These are phyloP conservation scores for Tephrocybe sp. DNA, from an alignment of 768 basidiomycete species.

Conservation along the genomic window DNA sequence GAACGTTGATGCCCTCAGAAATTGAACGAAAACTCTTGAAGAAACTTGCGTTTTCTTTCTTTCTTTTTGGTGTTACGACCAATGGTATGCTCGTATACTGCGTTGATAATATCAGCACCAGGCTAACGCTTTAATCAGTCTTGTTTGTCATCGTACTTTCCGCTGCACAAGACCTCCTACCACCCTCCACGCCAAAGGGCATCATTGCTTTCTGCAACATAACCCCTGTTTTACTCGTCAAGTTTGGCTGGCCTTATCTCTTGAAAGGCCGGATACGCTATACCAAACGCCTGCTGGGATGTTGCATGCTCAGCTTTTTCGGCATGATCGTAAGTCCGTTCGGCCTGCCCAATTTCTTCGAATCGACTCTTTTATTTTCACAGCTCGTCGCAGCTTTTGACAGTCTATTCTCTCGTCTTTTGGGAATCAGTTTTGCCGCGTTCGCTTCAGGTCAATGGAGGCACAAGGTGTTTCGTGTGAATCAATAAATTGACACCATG, in stretches of 20 bases:
- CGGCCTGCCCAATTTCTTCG: too few relatives aligned
- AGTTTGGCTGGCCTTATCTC: slow-evolving; percentile 89
- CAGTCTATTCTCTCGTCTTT: slow-evolving; percentile 58
- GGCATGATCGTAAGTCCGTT: slow-evolving; percentile 86
- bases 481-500: not conserved
- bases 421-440: slow-evolving; percentile 78
- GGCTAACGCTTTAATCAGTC: slow-evolving; percentile 57
- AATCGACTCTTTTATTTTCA: too few relatives aligned
- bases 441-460: slow-evolving; percentile 78
- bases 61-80: slow-evolving; percentile 88
- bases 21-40: slow-evolving; percentile 24
- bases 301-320: slow-evolving; percentile 66
- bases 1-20: not conserved
- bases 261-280: slow-evolving; percentile 87
- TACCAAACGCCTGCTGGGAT: slow-evolving; percentile 67
- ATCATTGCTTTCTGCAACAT: slow-evolving; percentile 96
- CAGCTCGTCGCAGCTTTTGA: slow-evolving; percentile 82
- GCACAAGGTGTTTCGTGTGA: not conserved
- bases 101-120: too few relatives aligned
- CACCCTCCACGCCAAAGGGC: slow-evolving; percentile 88
- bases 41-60: slow-evolving; percentile 66
- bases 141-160: slow-evolving; percentile 96
- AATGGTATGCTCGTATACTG: slow-evolving; percentile 75
- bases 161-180: slow-evolving; percentile 91
- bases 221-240: slow-evolving; percentile 79